These are phyloP conservation scores for Phytopythium vexans DNA, from an alignment of 352 stramenopile genomes.

Conservation along the genomic window DNA sequence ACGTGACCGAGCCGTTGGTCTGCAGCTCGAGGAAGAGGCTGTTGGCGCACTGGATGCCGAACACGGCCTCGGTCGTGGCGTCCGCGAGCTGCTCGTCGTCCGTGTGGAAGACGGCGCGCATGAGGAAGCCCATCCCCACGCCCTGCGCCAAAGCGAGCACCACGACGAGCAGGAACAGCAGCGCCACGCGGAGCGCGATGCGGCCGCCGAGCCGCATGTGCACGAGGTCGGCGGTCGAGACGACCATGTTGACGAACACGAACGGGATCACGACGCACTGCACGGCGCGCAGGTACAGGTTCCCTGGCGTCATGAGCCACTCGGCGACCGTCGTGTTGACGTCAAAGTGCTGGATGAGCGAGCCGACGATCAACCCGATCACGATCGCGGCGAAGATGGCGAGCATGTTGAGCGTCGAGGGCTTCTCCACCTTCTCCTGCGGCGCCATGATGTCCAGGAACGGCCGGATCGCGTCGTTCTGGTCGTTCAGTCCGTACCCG, in stretches of 20 bases:
- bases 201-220: slow-evolving; percentile 41
- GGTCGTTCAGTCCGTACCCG: slow-evolving; percentile 8
- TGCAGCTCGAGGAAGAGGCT: slow-evolving; percentile 59
- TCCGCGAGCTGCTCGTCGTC: slow-evolving; percentile 15
- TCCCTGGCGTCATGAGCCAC: slow-evolving; percentile 68
- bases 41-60: slow-evolving; percentile 76
- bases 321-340: slow-evolving; percentile 38
- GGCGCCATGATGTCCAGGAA: slow-evolving; percentile 28
- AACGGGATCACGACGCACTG: slow-evolving; percentile 79
- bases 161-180: slow-evolving; percentile 46
- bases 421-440: slow-evolving; percentile 25
- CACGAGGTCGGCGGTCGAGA: slow-evolving; percentile 63
- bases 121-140: slow-evolving; percentile 49
- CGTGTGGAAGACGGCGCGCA: slow-evolving; percentile 39
- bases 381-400: slow-evolving; percentile 49
- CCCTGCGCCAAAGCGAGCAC: slow-evolving; percentile 47
- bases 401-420: slow-evolving; percentile 44
- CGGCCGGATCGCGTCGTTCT: slow-evolving; percentile 12
- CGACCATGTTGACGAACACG: slow-evolving; percentile 76
- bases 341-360: slow-evolving; percentile 49
- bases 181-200: slow-evolving; percentile 38
- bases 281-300: slow-evolving; percentile 72
- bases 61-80: slow-evolving; percentile 39
- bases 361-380: slow-evolving; percentile 34
- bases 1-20: slow-evolving; percentile 50